Conservation (phyloP, 768 basidiomycete species). For the Lentinula edodes region DNA sequence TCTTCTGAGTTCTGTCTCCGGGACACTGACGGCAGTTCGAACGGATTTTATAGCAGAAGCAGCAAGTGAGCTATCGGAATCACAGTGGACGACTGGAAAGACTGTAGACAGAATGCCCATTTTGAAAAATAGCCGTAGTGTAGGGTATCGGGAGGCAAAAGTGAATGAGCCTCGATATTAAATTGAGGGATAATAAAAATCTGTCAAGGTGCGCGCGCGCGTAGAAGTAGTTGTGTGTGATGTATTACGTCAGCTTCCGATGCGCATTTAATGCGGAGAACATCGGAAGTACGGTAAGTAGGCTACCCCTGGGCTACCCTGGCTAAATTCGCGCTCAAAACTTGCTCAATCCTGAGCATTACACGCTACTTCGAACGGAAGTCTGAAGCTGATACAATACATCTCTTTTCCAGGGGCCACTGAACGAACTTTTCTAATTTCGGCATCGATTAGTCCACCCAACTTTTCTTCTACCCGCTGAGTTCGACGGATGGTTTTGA, state of each 20-base stretch:
- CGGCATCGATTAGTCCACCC: conserved; percentile 46
- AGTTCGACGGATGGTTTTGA: conserved; percentile 10
- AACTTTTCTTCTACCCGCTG: conserved; percentile 73
- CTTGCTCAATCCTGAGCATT: background rate
- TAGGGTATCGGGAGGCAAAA: conserved; percentile 27
- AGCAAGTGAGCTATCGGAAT: conserved; percentile 45
- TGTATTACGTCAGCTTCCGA: background rate
- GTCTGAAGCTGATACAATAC: conserved; percentile 91
- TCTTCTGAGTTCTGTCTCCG: conserved; percentile 79
- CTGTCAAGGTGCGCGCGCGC: background rate
- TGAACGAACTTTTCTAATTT: conserved; percentile 76
- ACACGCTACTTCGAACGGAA: conserved; percentile 44
- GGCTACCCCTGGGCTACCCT: background rate
- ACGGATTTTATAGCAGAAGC: conserved; percentile 58
- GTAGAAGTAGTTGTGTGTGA: background rate
- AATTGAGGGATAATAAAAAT: background rate
- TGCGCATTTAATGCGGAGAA: conserved; percentile 24
- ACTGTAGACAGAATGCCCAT: conserved; percentile 36
- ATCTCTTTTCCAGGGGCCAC: conserved; percentile 97
- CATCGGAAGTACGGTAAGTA: conserved; percentile 5
- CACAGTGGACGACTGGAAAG: conserved; percentile 50
- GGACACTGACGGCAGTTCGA: conserved; percentile 61
- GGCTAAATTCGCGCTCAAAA: background rate
- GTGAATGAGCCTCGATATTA: conserved; percentile 14
- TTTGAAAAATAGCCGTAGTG: conserved; percentile 18